These are phyloP conservation scores for Vitis hybrid DNA, from an alignment of 177 flowering plant species.

Conservation along the genomic window DNA sequence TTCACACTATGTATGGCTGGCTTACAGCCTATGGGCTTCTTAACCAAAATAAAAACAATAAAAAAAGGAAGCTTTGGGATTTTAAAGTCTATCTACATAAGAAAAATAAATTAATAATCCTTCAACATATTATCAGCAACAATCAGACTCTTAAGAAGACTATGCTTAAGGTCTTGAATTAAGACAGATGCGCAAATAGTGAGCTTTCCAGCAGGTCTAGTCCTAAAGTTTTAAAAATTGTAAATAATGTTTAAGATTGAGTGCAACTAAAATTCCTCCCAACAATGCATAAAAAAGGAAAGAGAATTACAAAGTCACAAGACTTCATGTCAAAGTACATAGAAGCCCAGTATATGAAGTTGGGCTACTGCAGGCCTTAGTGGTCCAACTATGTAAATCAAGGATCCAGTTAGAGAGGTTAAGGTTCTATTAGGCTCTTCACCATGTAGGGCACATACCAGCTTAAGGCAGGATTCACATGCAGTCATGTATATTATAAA, in stretches of 20 bases:
- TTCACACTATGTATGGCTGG: too few relatives aligned
- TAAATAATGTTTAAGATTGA: not conserved
- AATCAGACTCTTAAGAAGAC: not conserved
- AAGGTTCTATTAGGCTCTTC: not conserved
- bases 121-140: not conserved
- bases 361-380: not conserved
- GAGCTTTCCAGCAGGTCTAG: not conserved
- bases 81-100: slow-evolving; percentile 1
- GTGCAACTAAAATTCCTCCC: too few relatives aligned
- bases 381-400: not conserved
- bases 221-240: not conserved
- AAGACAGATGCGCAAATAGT: not conserved
- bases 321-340: too few relatives aligned
- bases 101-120: not conserved
- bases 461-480: not conserved
- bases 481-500: not conserved
- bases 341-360: too few relatives aligned
- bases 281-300: too few relatives aligned
- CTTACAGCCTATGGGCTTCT: too few relatives aligned
- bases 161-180: not conserved
- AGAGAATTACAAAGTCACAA: too few relatives aligned
- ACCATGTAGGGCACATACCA: not conserved
- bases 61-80: not conserved
- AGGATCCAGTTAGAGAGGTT: not conserved
- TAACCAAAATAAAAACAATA: too few relatives aligned